A percentile compares a stretch with the other conserved stretches of the same genome.
These are phyloP conservation scores for Starmerella stellata DNA, from an alignment of 805 yeast species.

Conservation along the genomic window DNA sequence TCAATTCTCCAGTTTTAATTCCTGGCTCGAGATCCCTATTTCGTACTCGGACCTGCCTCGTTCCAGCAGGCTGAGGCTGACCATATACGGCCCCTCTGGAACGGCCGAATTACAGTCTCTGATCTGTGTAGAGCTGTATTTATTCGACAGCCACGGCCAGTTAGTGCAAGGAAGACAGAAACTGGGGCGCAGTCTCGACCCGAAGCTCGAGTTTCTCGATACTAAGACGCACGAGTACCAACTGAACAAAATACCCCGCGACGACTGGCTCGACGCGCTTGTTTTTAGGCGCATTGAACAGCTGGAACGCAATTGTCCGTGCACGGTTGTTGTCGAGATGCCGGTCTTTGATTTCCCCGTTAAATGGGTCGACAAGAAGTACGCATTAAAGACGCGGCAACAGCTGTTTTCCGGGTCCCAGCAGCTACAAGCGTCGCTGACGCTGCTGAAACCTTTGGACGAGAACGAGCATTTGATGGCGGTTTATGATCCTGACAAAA, in stretches of 20 bases:
- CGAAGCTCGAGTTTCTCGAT: constrained; percentile 34
- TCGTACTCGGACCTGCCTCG: constrained; percentile 52
- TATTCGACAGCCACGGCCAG: constrained; percentile 45
- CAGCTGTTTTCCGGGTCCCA: constrained; percentile 16
- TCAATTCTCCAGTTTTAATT: constrained; percentile 41
- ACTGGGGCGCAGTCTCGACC: constrained; percentile 16
- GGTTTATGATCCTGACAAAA: constrained; percentile 55
- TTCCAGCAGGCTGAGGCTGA: constrained; percentile 40
- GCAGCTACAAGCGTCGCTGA: constrained; percentile 17
- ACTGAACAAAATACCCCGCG: constrained; percentile 41
- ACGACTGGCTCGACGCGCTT: constrained; percentile 60
- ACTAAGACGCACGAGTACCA: constrained; percentile 42
- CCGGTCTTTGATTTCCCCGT: constrained; percentile 56
- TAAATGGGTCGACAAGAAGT: constrained; percentile 38
- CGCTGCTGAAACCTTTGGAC: constrained; percentile 9
- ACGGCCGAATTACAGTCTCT: constrained; percentile 30
- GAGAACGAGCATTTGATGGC: constrained; percentile 17
- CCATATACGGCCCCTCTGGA: constrained; percentile 51
- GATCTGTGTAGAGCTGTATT: constrained; percentile 39
- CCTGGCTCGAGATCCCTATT: constrained; percentile 58
- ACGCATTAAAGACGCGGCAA: constrained; percentile 14
- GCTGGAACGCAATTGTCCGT: constrained; percentile 19
- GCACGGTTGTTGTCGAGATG: constrained; percentile 36
- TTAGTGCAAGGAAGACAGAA: constrained; percentile 58
- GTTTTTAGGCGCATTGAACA: constrained; percentile 38